phyloP scores from a whole-genome alignment of 73 alveolate genomes.

The Paramecium tetraurelia region DNA sequence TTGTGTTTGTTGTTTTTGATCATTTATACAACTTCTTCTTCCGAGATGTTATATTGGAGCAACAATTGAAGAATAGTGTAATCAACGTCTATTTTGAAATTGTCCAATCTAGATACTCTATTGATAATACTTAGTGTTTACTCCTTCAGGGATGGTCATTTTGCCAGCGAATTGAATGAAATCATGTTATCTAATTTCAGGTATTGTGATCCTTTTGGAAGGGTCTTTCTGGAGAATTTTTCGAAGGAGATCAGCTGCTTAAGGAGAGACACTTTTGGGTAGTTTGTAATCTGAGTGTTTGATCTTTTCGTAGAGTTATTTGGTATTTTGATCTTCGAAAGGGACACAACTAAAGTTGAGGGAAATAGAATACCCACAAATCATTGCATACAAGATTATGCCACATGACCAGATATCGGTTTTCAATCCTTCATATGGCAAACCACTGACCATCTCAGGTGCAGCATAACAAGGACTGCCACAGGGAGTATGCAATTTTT shows the following conservation, averaged over 20 bases:
- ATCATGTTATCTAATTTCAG: constrained; percentile 27
- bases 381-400: constrained; percentile 70
- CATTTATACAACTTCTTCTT: constrained; percentile 58
- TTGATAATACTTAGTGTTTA: constrained; percentile 16
- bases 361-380: constrained; percentile 55
- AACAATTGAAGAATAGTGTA: background rate
- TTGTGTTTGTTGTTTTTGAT: constrained; percentile 74
- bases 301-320: constrained; percentile 38
- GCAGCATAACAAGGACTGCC: constrained; percentile 79
- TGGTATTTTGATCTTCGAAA: constrained; percentile 70
- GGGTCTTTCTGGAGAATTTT: constrained; percentile 50
- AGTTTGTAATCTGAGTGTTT: constrained; percentile 38
- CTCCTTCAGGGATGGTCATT: constrained; percentile 37
- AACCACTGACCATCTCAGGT: constrained; percentile 73
- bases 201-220: background rate
- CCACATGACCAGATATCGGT: constrained; percentile 74
- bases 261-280: constrained; percentile 39
- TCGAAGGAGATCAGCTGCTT: constrained; percentile 49
- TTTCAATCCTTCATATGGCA: constrained; percentile 60
- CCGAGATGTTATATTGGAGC: background rate
- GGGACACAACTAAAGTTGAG: constrained; percentile 53
- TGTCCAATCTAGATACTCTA: background rate
- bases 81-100: constrained; percentile 19
- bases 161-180: constrained; percentile 42
- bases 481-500: constrained; percentile 67